These are phyloP conservation scores for Didymella exigua DNA, from an alignment of 2,329 filamentous ascomycete genomes.

Conservation along the genomic window DNA sequence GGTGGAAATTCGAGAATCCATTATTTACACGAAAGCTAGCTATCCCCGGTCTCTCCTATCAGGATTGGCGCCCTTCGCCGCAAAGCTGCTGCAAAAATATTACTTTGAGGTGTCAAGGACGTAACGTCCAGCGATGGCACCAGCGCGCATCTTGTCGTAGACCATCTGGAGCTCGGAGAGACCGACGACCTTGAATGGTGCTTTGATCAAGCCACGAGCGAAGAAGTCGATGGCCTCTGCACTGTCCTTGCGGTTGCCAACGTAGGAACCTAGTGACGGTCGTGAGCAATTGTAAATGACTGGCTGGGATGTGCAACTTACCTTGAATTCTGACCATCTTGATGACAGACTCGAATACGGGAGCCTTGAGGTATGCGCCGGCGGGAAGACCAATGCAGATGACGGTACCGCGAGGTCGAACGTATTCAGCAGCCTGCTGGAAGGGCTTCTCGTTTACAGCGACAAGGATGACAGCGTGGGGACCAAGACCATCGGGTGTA, in stretches of 20 bases:
- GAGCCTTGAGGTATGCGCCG: slow-evolving; percentile 74
- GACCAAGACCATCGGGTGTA: slow-evolving; percentile 79
- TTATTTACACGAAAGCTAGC: slow-evolving; percentile 17
- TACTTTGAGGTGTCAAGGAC: slow-evolving; percentile 70
- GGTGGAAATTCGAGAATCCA: background rate
- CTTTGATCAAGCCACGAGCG: slow-evolving; percentile 79
- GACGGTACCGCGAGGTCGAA: slow-evolving; percentile 80
- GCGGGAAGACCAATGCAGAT: slow-evolving; percentile 89
- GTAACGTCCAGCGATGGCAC: slow-evolving; percentile 77
- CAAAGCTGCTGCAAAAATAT: background rate
- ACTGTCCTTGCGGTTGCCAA: slow-evolving; percentile 88
- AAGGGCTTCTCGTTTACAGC: slow-evolving; percentile 91
- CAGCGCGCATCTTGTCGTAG: slow-evolving; percentile 72
- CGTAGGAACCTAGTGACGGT: slow-evolving; percentile 60
- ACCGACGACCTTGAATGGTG: slow-evolving; percentile 83
- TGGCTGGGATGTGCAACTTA: background rate
- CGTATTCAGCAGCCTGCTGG: slow-evolving; percentile 85
- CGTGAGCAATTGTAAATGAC: slow-evolving; percentile 33
- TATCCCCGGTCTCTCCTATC: slow-evolving; percentile 5
- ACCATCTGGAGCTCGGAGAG: slow-evolving; percentile 79
- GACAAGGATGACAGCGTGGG: slow-evolving; percentile 84
- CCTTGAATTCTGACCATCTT: slow-evolving; percentile 86
- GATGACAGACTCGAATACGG: slow-evolving; percentile 87
- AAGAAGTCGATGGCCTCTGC: slow-evolving; percentile 92
- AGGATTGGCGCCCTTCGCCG: slow-evolving; percentile 4